A percentile compares a stretch with the other conserved stretches of the same genome.
Conservation (phyloP, 805 yeast species). For the Starmerella geochares region DNA sequence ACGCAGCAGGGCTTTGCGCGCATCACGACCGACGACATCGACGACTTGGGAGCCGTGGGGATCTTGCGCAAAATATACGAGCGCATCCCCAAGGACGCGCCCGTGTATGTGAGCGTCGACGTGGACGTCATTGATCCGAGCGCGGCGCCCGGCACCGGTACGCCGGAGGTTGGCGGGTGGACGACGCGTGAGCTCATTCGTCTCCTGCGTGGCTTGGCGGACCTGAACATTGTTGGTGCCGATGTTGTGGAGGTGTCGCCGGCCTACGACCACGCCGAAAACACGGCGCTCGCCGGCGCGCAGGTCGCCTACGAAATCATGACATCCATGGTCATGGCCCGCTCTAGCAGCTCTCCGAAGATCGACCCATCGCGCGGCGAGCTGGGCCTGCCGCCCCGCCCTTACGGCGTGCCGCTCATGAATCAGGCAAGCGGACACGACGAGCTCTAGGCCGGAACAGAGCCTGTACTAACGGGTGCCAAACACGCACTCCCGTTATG, state of each 20-base stretch:
- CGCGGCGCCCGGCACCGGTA: slow-evolving; percentile 69
- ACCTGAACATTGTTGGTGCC: slow-evolving; percentile 56
- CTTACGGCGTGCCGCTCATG: slow-evolving; percentile 9
- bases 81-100: slow-evolving; percentile 48
- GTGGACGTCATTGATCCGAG: slow-evolving; percentile 65
- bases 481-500: no score
- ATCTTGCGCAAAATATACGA: slow-evolving; percentile 45
- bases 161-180: slow-evolving; percentile 69
- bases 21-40: slow-evolving; percentile 62
- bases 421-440: not conserved
- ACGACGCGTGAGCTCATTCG: slow-evolving; percentile 53
- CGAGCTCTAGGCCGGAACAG: slow-evolving; percentile 26
- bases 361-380: slow-evolving; percentile 26
- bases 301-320: slow-evolving; percentile 58
- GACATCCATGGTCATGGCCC: slow-evolving; percentile 60
- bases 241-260: slow-evolving; percentile 70
- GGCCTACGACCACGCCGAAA: slow-evolving; percentile 51
- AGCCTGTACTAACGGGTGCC: no score
- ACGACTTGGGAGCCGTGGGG: slow-evolving; percentile 53
- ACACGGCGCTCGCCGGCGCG: slow-evolving; percentile 56
- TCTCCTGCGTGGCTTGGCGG: slow-evolving; percentile 50
- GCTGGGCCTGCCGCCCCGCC: slow-evolving; percentile 16
- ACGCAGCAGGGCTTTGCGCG: slow-evolving; percentile 57
- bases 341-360: slow-evolving; percentile 9
- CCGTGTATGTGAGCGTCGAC: slow-evolving; percentile 71